phyloP scores from a whole-genome alignment of 257 asterid genomes.

The Solanum pinnatisectum region DNA sequence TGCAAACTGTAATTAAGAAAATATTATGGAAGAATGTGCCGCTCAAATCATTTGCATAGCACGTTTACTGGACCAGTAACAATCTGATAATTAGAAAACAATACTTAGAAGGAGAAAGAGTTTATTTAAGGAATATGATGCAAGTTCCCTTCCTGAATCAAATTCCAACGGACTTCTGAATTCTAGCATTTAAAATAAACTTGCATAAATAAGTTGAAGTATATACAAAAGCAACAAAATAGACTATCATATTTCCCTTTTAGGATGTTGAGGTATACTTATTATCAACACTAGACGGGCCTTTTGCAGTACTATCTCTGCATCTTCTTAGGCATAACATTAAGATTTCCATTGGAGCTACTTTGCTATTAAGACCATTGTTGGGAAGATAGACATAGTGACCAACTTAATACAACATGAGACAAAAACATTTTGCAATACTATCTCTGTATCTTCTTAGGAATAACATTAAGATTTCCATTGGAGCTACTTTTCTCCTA shows the following conservation, averaged over 20 bases:
- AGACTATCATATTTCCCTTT: neutral
- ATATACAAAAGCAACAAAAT: neutral
- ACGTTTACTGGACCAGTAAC: neutral
- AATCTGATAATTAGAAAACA: neutral
- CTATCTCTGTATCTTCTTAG: neutral
- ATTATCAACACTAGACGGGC: neutral
- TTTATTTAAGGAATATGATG: neutral
- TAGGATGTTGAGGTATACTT: neutral
- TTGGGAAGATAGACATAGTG: neutral
- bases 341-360: neutral
- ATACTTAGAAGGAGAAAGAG: neutral
- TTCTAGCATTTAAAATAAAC: neutral
- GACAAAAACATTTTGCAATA: neutral
- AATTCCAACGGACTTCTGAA: neutral
- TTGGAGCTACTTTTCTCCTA: neutral
- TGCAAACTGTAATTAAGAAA: slow-evolving; percentile 50
- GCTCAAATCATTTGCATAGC: neutral
- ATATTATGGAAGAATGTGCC: neutral
- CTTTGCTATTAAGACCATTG: neutral
- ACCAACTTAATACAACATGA: neutral
- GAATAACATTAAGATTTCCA: neutral
- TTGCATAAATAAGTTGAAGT: neutral
- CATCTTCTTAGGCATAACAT: neutral
- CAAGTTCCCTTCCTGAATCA: neutral
- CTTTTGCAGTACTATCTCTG: neutral